A percentile compares a stretch with the other conserved stretches of the same genome.
Evolutionary conservation across 1,139 yeast genomes (phyloP).

Genomic region (Saccharomycopsis phalli): DNA sequence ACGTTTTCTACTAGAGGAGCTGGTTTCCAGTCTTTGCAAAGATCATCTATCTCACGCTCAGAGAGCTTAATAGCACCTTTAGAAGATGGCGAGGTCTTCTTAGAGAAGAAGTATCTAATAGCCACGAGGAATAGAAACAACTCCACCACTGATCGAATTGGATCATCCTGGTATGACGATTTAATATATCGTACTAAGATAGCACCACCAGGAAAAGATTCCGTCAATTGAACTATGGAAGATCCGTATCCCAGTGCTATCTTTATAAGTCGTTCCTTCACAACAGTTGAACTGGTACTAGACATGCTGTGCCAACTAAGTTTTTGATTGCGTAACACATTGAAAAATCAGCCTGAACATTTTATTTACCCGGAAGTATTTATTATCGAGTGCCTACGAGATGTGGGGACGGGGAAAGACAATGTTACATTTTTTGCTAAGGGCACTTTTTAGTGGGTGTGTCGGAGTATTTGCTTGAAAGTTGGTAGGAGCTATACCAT

Average conservation of each 20-base stretch:
- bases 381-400: no score
- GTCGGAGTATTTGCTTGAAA: no score
- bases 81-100: constrained; percentile 70
- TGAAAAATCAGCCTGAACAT: no score
- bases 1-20: constrained; percentile 63
- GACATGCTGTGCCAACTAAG: no score
- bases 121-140: constrained; percentile 75
- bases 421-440: no score
- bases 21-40: constrained; percentile 88
- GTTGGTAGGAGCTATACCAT: no score
- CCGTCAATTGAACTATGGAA: constrained; percentile 8
- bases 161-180: constrained; percentile 92
- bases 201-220: constrained; percentile 68
- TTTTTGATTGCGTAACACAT: no score
- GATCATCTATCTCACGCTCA: constrained; percentile 66
- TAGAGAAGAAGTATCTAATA: constrained; percentile 62
- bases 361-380: no score
- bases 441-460: no score
- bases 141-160: constrained; percentile 81
- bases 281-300: not conserved
- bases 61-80: constrained; percentile 60
- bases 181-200: constrained; percentile 67
- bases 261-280: constrained; percentile 2
- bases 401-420: no score
- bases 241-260: constrained; percentile 3